Evolutionary conservation across 176 grass and related monocot species (phyloP), one percentile per base, ranked within the genome.

Genomic region (Zoysia japonica): DNA sequence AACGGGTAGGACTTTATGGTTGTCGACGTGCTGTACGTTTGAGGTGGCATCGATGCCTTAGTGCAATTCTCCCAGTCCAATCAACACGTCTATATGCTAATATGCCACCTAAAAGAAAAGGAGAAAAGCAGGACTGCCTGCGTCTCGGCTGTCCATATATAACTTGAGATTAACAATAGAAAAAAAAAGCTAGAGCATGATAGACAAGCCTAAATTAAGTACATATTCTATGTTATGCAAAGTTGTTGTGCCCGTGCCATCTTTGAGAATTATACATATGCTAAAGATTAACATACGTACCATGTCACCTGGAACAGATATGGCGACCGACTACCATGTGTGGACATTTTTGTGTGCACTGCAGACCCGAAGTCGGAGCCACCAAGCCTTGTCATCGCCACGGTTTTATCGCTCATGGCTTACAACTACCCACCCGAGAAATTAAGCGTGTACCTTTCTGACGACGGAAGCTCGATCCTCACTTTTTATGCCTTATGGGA

Each of bases 311-410:
- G 71, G 50, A 42, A 4, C 62, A 97, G 90, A 39, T 67, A 89
- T 0, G 86, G 78, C 64, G 75, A 67, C 11, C 80, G 61, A 28
- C 71, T 93, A 56, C 93, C 93, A 1, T 45, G 70, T 3, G 88
- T 97, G 61, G 90, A 93, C 48, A 81, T 93, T 72, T 97, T 97
- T 1, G 84, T 93, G 1, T 97, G 93, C 82, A 97, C 91, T 40
- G 91, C 91, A 0, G 88, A 97, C 54, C 88, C 91, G 1, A 66
- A 35, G 0, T 67, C 76, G 0, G 91, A 97, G 67, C 91, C 94
- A 13, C 94, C 94, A 5, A 97, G 67, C 42, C 75, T 97, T 43
- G 94, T 93, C 41, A 49, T 89, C 20, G 85, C 88, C 12, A 93
- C 94, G 0, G 16, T 93, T 36, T 82, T 97, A 2, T 97, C 91